These are phyloP conservation scores for Gracilaria domingensis DNA, from an alignment of 23 red algal genomes.

Conservation along the genomic window DNA sequence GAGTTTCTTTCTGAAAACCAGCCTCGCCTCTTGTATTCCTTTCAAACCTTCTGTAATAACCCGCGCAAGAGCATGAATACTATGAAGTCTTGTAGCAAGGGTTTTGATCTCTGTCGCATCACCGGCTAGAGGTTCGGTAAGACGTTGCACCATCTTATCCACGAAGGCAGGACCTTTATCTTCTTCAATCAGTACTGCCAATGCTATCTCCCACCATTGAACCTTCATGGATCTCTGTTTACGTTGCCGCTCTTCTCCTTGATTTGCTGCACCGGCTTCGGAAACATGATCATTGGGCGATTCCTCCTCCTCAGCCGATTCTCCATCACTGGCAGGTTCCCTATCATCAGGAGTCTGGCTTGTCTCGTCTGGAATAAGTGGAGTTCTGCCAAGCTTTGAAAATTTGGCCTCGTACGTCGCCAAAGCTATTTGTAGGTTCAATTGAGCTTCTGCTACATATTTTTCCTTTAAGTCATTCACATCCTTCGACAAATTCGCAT, in stretches of 20 bases:
- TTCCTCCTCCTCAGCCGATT: not conserved
- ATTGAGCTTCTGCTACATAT: slow-evolving; percentile 40
- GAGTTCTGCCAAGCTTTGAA: slow-evolving; percentile 13
- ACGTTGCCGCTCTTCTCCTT: not conserved
- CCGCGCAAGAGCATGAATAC: slow-evolving; percentile 16
- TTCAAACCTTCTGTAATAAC: slow-evolving; percentile 25
- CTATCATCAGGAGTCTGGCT: not conserved
- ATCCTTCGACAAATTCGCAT: slow-evolving; percentile 21
- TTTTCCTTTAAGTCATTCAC: slow-evolving; percentile 25
- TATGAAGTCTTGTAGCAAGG: slow-evolving; percentile 19
- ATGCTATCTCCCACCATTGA: slow-evolving; percentile 32
- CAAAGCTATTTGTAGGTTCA: slow-evolving; percentile 6
- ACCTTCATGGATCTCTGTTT: not conserved
- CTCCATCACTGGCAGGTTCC: not conserved
- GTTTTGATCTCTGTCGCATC: not conserved
- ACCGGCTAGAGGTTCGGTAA: slow-evolving; percentile 18
- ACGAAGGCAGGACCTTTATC: slow-evolving; percentile 5
- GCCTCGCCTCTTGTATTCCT: slow-evolving; percentile 18
- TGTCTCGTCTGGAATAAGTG: slow-evolving; percentile 24
- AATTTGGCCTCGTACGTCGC: slow-evolving; percentile 12
- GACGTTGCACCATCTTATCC: slow-evolving; percentile 22
- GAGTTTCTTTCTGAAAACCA: slow-evolving; percentile 2
- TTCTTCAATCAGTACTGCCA: slow-evolving; percentile 39
- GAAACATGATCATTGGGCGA: not conserved
- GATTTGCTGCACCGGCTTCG: not conserved